phyloP scores from a whole-genome alignment of 2,329 filamentous ascomycete genomes.

The Rhynchosporium agropyri region DNA sequence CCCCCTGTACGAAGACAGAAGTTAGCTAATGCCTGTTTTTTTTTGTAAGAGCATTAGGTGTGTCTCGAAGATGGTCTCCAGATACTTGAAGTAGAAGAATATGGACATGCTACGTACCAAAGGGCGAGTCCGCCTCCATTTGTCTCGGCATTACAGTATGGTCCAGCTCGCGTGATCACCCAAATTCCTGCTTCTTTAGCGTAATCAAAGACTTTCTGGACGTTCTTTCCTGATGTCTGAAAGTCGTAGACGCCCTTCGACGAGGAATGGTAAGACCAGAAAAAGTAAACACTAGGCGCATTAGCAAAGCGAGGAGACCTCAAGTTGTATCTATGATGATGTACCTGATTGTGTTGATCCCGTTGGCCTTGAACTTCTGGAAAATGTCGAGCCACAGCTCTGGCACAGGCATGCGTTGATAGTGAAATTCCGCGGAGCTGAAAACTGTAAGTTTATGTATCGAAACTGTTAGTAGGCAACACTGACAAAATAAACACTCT shows the following conservation, averaged over 20 bases:
- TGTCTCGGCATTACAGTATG: conserved; percentile 56
- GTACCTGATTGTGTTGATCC: conserved; percentile 53
- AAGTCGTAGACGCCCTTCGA: conserved; percentile 53
- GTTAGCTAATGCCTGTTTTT: too few relatives aligned
- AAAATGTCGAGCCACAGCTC: conserved; percentile 58
- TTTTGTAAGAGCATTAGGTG: too few relatives aligned
- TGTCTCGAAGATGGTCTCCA: too few relatives aligned
- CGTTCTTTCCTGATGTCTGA: conserved; percentile 52
- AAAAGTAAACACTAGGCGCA: conserved; percentile 48
- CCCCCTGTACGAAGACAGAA: conserved; percentile 33
- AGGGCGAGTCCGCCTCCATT: conserved; percentile 51
- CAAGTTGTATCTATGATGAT: conserved; percentile 3
- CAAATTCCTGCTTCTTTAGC: conserved; percentile 56
- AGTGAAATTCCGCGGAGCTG: conserved; percentile 52
- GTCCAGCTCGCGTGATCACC: conserved; percentile 53
- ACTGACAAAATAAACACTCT: conserved; percentile 50
- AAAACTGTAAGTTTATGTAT: conserved; percentile 17
- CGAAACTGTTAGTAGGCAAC: not conserved
- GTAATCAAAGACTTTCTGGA: conserved; percentile 53
- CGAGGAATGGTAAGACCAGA: conserved; percentile 53
- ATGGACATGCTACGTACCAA: conserved; percentile 34
- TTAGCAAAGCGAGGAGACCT: conserved; percentile 16
- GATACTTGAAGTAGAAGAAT: too few relatives aligned
- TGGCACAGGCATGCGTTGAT: conserved; percentile 55
- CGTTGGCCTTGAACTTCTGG: conserved; percentile 56